Conservation (phyloP, 208 protist species). For the Crithidia thermophila region DNA sequence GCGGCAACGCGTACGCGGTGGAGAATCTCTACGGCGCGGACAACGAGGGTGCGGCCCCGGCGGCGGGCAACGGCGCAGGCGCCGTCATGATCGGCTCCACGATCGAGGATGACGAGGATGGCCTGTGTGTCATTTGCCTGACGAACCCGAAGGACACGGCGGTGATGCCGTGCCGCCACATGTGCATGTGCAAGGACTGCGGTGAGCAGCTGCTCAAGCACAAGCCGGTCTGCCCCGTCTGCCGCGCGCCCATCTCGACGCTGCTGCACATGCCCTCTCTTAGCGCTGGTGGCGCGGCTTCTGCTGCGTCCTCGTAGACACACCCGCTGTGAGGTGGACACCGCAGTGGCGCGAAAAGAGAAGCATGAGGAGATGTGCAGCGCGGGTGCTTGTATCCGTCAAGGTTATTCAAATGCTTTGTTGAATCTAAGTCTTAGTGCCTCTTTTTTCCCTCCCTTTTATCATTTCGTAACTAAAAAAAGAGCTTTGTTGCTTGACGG, state of each 20-base stretch:
- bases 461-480: no score
- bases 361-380: no score
- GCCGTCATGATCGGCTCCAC: conserved; percentile 82
- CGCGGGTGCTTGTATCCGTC: no score
- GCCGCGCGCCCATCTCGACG: conserved; percentile 86
- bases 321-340: not conserved
- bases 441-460: no score
- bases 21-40: conserved; percentile 89
- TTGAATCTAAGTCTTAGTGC: no score
- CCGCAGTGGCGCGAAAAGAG: not conserved
- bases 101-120: conserved; percentile 83
- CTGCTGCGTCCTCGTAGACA: not conserved
- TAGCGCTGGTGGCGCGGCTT: conserved; percentile 20
- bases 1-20: conserved; percentile 81
- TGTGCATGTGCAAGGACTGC: conserved; percentile 95
- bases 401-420: not conserved
- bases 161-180: conserved; percentile 95
- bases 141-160: conserved; percentile 90
- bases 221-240: conserved; percentile 95
- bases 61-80: conserved; percentile 36
- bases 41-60: conserved; percentile 46
- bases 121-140: conserved; percentile 95
- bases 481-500: no score
- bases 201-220: conserved; percentile 92
- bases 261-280: conserved; percentile 86